A percentile compares a stretch with the other conserved stretches of the same genome.
Evolutionary conservation across 2,329 filamentous ascomycete genomes (phyloP).

Genomic region (Seiridium cupressi): DNA sequence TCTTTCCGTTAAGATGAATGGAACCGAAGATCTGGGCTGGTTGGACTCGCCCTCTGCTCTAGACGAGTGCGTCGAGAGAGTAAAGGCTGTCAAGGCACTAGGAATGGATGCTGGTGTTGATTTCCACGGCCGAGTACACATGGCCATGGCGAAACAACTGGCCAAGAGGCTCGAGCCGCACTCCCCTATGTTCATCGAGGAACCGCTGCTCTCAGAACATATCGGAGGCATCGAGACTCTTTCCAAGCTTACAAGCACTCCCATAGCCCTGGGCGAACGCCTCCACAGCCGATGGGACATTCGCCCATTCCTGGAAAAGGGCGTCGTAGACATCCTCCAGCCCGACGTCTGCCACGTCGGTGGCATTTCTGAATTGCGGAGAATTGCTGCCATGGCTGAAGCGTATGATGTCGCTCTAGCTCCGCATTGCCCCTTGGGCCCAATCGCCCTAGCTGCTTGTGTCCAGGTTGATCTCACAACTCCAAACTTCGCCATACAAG

Average conservation of each 20-base stretch:
- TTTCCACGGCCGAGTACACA: slow-evolving; percentile 75
- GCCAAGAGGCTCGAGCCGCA: slow-evolving; percentile 66
- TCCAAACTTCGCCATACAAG: slow-evolving; percentile 70
- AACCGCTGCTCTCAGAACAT: slow-evolving; percentile 70
- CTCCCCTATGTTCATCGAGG: slow-evolving; percentile 73
- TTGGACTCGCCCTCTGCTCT: slow-evolving; percentile 68
- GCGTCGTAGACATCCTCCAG: slow-evolving; percentile 69
- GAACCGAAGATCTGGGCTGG: slow-evolving; percentile 73
- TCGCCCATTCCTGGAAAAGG: slow-evolving; percentile 67
- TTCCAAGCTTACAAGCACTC: slow-evolving; percentile 51
- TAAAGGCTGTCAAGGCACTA: slow-evolving; percentile 66
- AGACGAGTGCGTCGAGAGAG: slow-evolving; percentile 61
- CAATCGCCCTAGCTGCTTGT: slow-evolving; percentile 69
- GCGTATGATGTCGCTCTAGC: slow-evolving; percentile 72
- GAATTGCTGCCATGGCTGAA: slow-evolving; percentile 70
- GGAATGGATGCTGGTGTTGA: slow-evolving; percentile 74
- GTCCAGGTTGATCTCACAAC: slow-evolving; percentile 63
- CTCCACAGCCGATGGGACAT: slow-evolving; percentile 73
- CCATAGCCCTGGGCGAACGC: slow-evolving; percentile 71
- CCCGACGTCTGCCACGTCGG: slow-evolving; percentile 72
- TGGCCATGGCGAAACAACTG: slow-evolving; percentile 79
- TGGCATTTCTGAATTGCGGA: slow-evolving; percentile 68
- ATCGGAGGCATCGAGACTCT: slow-evolving; percentile 62
- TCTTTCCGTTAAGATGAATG: slow-evolving; percentile 75
- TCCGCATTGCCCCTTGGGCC: slow-evolving; percentile 72